Evolutionary conservation across 2,329 filamentous ascomycete species (phyloP).

Genomic region (Ophiosphaerella narmari): DNA sequence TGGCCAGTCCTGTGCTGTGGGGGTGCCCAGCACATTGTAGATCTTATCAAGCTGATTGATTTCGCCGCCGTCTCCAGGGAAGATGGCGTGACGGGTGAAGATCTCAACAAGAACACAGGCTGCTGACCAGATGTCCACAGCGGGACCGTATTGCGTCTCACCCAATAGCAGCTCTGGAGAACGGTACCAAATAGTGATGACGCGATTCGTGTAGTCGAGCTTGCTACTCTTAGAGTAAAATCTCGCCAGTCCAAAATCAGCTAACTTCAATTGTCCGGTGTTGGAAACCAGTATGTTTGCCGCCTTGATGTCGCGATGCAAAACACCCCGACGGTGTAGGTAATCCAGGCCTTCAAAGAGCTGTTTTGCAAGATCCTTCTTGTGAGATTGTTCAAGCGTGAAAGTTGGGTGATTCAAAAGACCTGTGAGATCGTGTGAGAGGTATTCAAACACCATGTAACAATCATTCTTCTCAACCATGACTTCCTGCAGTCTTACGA

Average conservation of each 20-base stretch:
- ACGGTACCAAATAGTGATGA: constrained; percentile 99
- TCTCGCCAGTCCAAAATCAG: constrained; percentile 92
- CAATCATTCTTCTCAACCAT: constrained; percentile 99
- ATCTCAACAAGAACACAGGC: constrained; percentile 97
- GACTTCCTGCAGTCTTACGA: constrained; percentile 83
- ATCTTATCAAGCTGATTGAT: constrained; percentile 96
- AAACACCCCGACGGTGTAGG: constrained; percentile 86
- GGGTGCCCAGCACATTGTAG: constrained; percentile 89
- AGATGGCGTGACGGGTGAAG: constrained; percentile 90
- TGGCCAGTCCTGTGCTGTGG: constrained; percentile 83
- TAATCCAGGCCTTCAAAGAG: constrained; percentile 94
- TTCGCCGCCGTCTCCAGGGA: constrained; percentile 94
- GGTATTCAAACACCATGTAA: constrained; percentile 99
- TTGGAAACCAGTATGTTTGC: constrained; percentile 96
- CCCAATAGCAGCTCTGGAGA: constrained; percentile 92
- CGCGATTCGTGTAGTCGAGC: constrained; percentile 95
- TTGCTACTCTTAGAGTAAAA: constrained; percentile 94
- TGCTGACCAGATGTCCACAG: constrained; percentile 96
- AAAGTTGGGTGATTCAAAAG: constrained; percentile 94
- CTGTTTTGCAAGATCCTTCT: constrained; percentile 90
- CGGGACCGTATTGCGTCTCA: constrained; percentile 93
- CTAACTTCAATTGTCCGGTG: constrained; percentile 85
- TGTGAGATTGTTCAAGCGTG: constrained; percentile 79
- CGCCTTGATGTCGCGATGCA: constrained; percentile 97
- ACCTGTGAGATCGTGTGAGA: constrained; percentile 94